Evolutionary conservation across 139 green algal genomes (phyloP), one percentile per base, ranked within the genome.

Genomic region (Microglena sp.): DNA sequence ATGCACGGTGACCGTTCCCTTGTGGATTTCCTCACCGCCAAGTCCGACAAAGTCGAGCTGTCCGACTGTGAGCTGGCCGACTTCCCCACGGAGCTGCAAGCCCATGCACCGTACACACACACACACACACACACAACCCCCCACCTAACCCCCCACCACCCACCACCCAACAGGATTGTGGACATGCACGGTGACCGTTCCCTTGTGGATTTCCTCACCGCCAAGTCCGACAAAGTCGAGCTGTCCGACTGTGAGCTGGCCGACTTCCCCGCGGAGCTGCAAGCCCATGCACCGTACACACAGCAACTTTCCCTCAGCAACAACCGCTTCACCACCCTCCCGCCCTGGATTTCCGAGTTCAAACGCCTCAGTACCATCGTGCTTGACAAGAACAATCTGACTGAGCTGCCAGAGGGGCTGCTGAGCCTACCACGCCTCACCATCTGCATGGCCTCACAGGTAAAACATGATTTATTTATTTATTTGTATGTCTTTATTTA

Each of bases 321-420:
- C 71, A 81, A 84, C 78, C 44, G 40, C 33, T 68, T 77, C 21
- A 65, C 34, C 6, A 32, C n/a, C 1, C 60, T 80, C n/a, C 74
- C 74, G 11, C 29, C 33, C 33, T 68, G 70, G 62, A 36, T 85
- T 35, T 43, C 58, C 0, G 43, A 27, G 28, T 69, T 78, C 15
- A 34, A 26, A 6, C 1, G 3, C 5, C 45, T 85, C 2, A 65
- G 30, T n/a, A 75, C 66, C 3, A 24, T 80, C 28, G 74, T 82
- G 26, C 66, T 85, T 15, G 78, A 85, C 66, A 62, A 74, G 74
- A 82, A 85, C 66, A 26, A 33, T 3, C 58, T 79, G 57, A 22
- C 15, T 4, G 8, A 28, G 30, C 33, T 79, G 50, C 77, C 72
- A 27, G 29, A 22, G 33, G 66, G 44, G 30, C 22, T 24, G 29